Evolutionary conservation across 306 rosid genomes (phyloP), one percentile per base, ranked within the genome.

Genomic region (Pyrus communis): DNA sequence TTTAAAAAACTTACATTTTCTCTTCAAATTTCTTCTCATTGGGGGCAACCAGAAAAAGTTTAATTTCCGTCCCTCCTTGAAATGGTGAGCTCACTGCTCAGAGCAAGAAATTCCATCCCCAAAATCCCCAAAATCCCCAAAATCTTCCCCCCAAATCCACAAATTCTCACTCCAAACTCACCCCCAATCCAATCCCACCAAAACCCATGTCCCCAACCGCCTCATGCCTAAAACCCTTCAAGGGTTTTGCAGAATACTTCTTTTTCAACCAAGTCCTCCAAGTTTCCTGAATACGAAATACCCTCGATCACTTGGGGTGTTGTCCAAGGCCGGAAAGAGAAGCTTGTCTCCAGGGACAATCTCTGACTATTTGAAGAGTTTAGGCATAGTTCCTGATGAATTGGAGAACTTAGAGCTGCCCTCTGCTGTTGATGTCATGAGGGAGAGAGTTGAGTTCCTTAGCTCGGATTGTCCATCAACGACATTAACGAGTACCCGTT

Each of bases 221-320:
- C 76, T 71, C 79, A 76, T 58, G 78, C 55, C 81, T 80, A 77
- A 82, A 86, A 80, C 84, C 85, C 83, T 57, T 67, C 31, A 59
- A 88, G 90, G 89, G 89, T 85, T 86, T 87, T 79, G 12, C 84
- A 77, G 9, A 69, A 58, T 54, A 68, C 75, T 30, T 78, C 82
- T 25, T 62, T 79, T 83, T 88, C 96, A 51, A 88, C 91, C 5
- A 87, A 89, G 75, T 43, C 91, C 18, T 89, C 95, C 6, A 90
- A 89, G 65, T 89, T 87, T 52, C 96, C 92, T 0, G 97, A 95
- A 83, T 95, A 90, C 82, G 91, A 95, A 71, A 92, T 95, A 96
- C 97, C 97, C 38, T 80, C 97, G 0, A 97, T 95, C 25, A 95
- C 99, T 21, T 95, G 97, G 99, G 99, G 99, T 13, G 91, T 90